These are phyloP conservation scores for Pythium aquatile DNA, from an alignment of 352 stramenopile species.

Conservation along the genomic window DNA sequence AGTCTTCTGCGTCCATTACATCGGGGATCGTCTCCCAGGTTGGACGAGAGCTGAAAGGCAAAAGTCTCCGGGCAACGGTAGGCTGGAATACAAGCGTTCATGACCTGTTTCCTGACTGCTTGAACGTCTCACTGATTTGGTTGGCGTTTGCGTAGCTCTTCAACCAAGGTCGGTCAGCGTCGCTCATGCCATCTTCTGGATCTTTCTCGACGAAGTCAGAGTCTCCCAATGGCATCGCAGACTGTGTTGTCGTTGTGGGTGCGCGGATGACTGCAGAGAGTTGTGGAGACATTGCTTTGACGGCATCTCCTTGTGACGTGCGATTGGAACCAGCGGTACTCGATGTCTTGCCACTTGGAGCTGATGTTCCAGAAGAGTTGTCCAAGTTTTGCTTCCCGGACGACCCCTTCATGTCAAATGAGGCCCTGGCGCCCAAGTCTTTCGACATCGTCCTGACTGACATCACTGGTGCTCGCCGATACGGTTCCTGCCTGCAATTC, in stretches of 20 bases:
- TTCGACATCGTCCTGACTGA: constrained; percentile 80
- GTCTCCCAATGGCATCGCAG: constrained; percentile 32
- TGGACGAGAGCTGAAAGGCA: constrained; percentile 14
- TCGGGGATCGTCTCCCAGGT: constrained; percentile 13
- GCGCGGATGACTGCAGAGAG: constrained; percentile 41
- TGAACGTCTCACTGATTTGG: not conserved
- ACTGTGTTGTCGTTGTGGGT: constrained; percentile 58
- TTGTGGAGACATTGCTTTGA: constrained; percentile 34
- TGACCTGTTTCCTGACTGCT: not conserved
- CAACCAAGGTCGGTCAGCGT: constrained; percentile 13
- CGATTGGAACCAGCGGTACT: constrained; percentile 50
- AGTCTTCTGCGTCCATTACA: constrained; percentile 35
- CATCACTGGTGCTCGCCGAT: constrained; percentile 53
- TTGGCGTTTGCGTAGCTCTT: constrained; percentile 7
- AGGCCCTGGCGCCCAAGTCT: constrained; percentile 36
- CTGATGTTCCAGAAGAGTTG: constrained; percentile 57
- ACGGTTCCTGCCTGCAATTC: constrained; percentile 66
- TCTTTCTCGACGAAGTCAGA: constrained; percentile 9
- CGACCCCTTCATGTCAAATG: constrained; percentile 44
- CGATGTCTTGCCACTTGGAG: constrained; percentile 43
- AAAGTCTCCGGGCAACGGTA: constrained; percentile 22
- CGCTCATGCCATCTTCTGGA: constrained; percentile 3
- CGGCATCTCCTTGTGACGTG: constrained; percentile 42
- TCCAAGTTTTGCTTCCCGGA: constrained; percentile 77
- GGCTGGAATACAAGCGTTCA: not conserved